Evolutionary conservation across 257 asterid species (phyloP), one percentile per base, ranked within the genome.

Genomic region (Gentiana dahurica): DNA sequence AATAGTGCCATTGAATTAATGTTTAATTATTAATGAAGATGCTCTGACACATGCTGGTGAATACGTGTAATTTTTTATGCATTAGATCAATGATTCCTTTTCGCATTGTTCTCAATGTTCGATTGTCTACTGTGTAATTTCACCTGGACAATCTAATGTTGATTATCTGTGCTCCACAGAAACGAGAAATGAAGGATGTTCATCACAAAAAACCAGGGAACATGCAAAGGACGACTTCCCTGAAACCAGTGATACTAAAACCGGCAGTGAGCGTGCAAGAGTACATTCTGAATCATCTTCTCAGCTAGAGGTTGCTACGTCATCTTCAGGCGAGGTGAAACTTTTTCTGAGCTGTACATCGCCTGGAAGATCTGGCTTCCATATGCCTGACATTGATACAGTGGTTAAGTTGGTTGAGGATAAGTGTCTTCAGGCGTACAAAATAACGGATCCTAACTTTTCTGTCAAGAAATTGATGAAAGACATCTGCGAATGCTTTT

Each of bases 401-500:
- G 64, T 66, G 53, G 51, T 65, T 48, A 63, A 71, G 49, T 60
- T 54, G 49, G 59, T 66, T 60, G 67, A 62, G 50, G 63, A 52
- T 47, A 61, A 78, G 59, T 82, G 72, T 76, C 75, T 75, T 49
- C 58, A 57, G 36, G 69, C 76, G 39, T 65, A 70, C 68, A 63
- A 70, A 72, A 51, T 64, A 51, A 57, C 57, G 69, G 79, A 73
- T 58, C 76, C 80, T 6, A 62, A 72, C 65, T 67, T 75, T 57
- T 76, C 90, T 59, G 60, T 75, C 70, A 67, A 36, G 73, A 58
- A 67, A 51, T 71, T 88, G 65, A 75, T 88, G 89, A 66, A 68
- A 39, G 87, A 87, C 59, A 71, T 74, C 54, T 85, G 94, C 37
- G 68, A 67, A 48, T 49, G 73, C 63, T 70, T 75, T 74, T 68